Evolutionary conservation across 2,329 filamentous ascomycete species (phyloP), one percentile per base, ranked within the genome.

Genomic region (Beauveria scarabaeidicola): DNA sequence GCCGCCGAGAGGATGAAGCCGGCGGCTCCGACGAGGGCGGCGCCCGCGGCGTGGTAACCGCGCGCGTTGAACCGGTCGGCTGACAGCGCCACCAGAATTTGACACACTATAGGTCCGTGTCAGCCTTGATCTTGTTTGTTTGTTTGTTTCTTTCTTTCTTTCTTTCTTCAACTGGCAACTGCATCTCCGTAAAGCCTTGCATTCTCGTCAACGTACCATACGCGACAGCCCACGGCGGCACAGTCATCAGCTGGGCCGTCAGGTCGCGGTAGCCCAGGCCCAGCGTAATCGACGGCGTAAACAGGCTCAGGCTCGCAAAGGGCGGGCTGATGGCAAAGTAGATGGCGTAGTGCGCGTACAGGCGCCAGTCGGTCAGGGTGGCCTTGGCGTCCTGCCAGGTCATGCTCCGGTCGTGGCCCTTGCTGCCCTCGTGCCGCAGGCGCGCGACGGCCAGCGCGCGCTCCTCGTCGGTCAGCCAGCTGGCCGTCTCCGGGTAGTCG

Each of bases 311-410:
- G 52, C 79, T 82, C 2, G 81, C 81, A 64, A 86, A 84, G 0
- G 82, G 81, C 3, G 77, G 76, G 2, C 79, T 66, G 68, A 83
- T 63, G 70, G 81, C 64, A 75, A 78, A 69, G 61, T 81, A 81
- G 10, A 80, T 74, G 40, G 83, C 66, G 23, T 88, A 88, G 59
- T 85, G 79, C 1, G 85, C 86, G 65, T 90, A 91, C 61, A 91
- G 78, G 1, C 81, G 81, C 70, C 85, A 81, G 65, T 85, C 86
- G 61, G 82, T 85, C 5, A 85, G 75, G 64, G 85, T 90, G 21
- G 84, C 79, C 66, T 84, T 88, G 75, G 85, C 88, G 64, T 92
- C 89, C 25, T 74, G 76, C 70, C 88, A 83, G 1, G 81, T 87
- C 66, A 85, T 81, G 63, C 76, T 78, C 15, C 84, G 80, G 64